A percentile compares a stretch with the other conserved stretches of the same genome.
Evolutionary conservation across 768 basidiomycete species (phyloP).

Genomic region (Boletus reticuloceps): DNA sequence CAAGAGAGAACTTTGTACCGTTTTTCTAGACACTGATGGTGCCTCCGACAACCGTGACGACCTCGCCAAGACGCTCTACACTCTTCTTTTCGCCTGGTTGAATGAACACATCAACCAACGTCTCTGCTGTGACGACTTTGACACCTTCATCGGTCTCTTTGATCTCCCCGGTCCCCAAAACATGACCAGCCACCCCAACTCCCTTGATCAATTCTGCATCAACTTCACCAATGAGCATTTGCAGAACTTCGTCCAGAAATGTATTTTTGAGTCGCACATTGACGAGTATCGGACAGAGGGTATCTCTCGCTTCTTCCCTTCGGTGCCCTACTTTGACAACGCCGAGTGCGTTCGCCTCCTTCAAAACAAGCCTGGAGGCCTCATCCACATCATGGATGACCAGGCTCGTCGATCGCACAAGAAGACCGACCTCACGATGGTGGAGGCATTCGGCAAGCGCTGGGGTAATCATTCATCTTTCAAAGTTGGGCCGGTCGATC

Average conservation of each 20-base stretch:
- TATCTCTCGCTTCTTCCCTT: slow-evolving; percentile 65
- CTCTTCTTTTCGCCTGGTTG: slow-evolving; percentile 92
- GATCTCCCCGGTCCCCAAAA: slow-evolving; percentile 95
- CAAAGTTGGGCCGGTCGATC: slow-evolving; percentile 74
- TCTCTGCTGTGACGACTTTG: slow-evolving; percentile 90
- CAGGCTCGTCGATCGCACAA: slow-evolving; percentile 83
- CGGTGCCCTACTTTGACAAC: slow-evolving; percentile 86
- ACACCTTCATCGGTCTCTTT: slow-evolving; percentile 88
- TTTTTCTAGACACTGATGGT: slow-evolving; percentile 93
- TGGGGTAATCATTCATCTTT: slow-evolving; percentile 94
- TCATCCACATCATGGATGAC: slow-evolving; percentile 98
- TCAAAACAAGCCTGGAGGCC: slow-evolving; percentile 52
- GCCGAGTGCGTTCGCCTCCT: slow-evolving; percentile 77
- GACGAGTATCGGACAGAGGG: slow-evolving; percentile 85
- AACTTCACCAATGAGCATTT: slow-evolving; percentile 95
- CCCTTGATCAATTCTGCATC: slow-evolving; percentile 93
- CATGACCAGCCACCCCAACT: slow-evolving; percentile 82
- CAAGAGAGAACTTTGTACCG: slow-evolving; percentile 95
- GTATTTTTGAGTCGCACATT: slow-evolving; percentile 70
- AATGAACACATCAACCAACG: slow-evolving; percentile 96
- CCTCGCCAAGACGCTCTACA: slow-evolving; percentile 90
- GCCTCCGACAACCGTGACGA: slow-evolving; percentile 93
- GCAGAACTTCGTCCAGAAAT: slow-evolving; percentile 72
- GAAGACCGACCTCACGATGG: slow-evolving; percentile 93
- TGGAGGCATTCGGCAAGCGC: slow-evolving; percentile 89